Base-by-base conservation (phyloP, 2,329 filamentous ascomycete species). In the Ophiosphaerella korrae region DNA sequence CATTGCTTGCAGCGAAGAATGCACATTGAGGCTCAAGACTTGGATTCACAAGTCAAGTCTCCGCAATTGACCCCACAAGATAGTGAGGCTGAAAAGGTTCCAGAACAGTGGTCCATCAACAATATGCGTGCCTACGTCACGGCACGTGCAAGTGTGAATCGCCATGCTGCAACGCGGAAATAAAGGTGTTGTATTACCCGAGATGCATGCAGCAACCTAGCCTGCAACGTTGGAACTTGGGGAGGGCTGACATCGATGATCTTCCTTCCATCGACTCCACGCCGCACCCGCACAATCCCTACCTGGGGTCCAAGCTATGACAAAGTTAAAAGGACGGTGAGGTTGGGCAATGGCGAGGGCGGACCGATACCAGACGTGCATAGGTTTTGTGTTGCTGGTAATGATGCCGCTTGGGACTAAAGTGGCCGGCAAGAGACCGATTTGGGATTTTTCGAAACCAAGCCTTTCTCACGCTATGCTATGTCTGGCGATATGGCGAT, bases 31-130 rank as follows among this genome's bases (percentile, higher is more conserved):
- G 36, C 38, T 42, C 43, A 46, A 51, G 39, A 34, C 14, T 39
- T 21, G 3, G 18, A 21, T 21, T 43, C 35, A 43, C 44, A 46
- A 37, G 50, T 35, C 18, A 31, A 18, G 33, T 40, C 36, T 49
- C 45, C 48, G 49, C 55, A 41, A 41, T 7, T 53, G 55, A 53
- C 50, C 16, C n/a, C 21, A 52, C 26, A 24, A 6, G 26, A 40
- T 54, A 42, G 34, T 51, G 58, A 50, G 60, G 60, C 62, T 61
- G 58, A 58, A 55, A 60, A 57, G 54, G 54, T 55, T 62, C 48
- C 31, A 23, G 14, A 13, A 26, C 16, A 18, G 26, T 31, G 36
- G 44, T 32, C 50, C 34, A 46, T 56, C 45, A 45, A 52, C 40
- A 53, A 43, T 40, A 32, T 45, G 47, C 51, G 35, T 47, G 56